phyloP scores from a whole-genome alignment of 352 stramenopile genomes.

The Pythium dissimile region DNA sequence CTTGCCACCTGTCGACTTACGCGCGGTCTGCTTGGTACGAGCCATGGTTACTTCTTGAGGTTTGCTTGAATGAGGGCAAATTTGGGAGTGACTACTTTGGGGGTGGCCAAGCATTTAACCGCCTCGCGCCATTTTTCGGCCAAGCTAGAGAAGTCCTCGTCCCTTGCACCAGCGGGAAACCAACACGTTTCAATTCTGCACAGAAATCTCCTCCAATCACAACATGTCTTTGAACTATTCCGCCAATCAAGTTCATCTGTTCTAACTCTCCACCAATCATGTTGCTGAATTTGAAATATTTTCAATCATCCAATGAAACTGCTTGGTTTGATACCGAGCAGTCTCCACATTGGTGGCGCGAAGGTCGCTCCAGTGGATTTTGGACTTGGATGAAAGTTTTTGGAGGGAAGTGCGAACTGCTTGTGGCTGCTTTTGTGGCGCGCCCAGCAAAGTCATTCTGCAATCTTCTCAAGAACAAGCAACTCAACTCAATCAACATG shows the following conservation, averaged over 20 bases:
- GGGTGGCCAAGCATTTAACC: background rate
- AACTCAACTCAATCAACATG: slow-evolving; percentile 64
- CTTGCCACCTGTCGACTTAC: background rate
- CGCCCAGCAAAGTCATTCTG: slow-evolving; percentile 38
- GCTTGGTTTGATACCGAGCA: background rate
- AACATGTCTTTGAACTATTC: background rate
- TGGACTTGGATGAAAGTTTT: background rate
- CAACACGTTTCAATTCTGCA: background rate
- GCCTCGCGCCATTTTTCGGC: no score
- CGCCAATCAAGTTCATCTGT: background rate
- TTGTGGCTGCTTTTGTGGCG: background rate
- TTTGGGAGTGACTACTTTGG: slow-evolving; percentile 42
- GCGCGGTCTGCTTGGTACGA: slow-evolving; percentile 96
- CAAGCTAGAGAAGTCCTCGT: no score
- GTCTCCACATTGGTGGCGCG: background rate
- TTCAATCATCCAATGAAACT: slow-evolving; percentile 8
- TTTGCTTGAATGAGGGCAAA: slow-evolving; percentile 43
- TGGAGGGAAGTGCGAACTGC: background rate
- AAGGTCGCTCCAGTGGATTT: background rate
- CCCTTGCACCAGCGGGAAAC: background rate
- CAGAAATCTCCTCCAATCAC: background rate
- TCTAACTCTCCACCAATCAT: background rate
- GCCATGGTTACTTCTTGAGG: slow-evolving; percentile 69
- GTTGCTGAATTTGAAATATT: background rate
- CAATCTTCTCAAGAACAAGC: slow-evolving; percentile 52